phyloP scores from a whole-genome alignment of 2,329 filamentous ascomycete species.

The Pestalotiopsis sp. region DNA sequence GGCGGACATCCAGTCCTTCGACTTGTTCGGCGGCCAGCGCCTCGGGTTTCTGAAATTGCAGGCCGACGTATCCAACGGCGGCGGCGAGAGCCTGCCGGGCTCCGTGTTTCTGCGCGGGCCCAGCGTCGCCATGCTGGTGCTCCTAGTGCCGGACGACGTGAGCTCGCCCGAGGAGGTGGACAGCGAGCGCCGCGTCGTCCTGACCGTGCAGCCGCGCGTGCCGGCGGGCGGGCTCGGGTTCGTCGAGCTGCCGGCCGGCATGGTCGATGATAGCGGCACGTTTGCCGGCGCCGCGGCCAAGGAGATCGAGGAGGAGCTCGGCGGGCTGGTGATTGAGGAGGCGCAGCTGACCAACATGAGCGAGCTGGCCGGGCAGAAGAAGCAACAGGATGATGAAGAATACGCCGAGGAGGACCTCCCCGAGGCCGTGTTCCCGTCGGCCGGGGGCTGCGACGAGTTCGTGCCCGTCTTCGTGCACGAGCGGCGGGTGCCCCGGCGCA shows the following conservation, averaged over 20 bases:
- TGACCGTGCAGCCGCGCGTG: slow-evolving; percentile 63
- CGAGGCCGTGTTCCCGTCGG: slow-evolving; percentile 57
- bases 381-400: slow-evolving; percentile 7
- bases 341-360: slow-evolving; percentile 53
- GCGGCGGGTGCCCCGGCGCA: slow-evolving; percentile 49
- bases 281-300: slow-evolving; percentile 61
- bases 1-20: slow-evolving; percentile 56
- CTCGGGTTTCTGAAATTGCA: slow-evolving; percentile 62
- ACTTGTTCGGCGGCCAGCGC: slow-evolving; percentile 48
- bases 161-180: slow-evolving; percentile 29
- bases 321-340: slow-evolving; percentile 49
- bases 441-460: slow-evolving; percentile 64
- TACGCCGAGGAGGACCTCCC: slow-evolving; percentile 32
- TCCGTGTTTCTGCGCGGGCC: slow-evolving; percentile 60
- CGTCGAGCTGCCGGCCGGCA: slow-evolving; percentile 60
- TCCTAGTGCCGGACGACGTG: slow-evolving; percentile 56
- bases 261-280: slow-evolving; percentile 58
- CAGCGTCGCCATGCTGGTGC: slow-evolving; percentile 63
- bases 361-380: slow-evolving; percentile 44
- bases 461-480: slow-evolving; percentile 62
- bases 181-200: slow-evolving; percentile 55
- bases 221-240: slow-evolving; percentile 57
- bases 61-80: slow-evolving; percentile 49
- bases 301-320: slow-evolving; percentile 65
- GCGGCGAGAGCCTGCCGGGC: slow-evolving; percentile 54